phyloP scores from a whole-genome alignment of 1,139 yeast genomes.

The Yueomyces sp. region DNA sequence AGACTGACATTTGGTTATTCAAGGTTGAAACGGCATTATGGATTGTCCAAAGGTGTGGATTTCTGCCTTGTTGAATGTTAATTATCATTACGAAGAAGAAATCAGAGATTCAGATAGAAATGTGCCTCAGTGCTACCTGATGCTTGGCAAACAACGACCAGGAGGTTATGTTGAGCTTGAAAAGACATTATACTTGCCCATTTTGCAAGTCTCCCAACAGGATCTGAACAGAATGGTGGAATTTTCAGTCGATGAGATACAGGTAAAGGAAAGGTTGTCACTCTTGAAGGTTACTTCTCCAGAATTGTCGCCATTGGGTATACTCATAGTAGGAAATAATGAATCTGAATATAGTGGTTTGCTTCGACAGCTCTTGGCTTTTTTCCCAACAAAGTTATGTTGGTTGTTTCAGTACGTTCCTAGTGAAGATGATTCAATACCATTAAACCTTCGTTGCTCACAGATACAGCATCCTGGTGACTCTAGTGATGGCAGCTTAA shows the following conservation, averaged over 20 bases:
- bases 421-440: neutral
- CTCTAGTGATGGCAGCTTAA: neutral
- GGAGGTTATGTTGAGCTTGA: neutral
- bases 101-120: neutral
- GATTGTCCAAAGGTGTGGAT: too few relatives aligned
- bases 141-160: conserved; percentile 5
- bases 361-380: neutral
- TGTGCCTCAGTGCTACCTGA: conserved; percentile 9
- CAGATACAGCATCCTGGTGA: neutral
- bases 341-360: conserved; percentile 5
- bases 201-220: neutral
- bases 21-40: too few relatives aligned
- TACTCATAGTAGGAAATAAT: conserved; percentile 6
- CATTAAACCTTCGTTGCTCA: neutral
- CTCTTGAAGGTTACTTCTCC: conserved; percentile 5
- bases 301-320: conserved; percentile 4
- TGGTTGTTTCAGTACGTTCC: neutral
- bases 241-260: conserved; percentile 3
- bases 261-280: conserved; percentile 4
- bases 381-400: neutral
- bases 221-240: neutral
- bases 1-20: too few relatives aligned
- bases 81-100: conserved; percentile 9
- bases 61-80: conserved; percentile 5
- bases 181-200: neutral